phyloP scores from a whole-genome alignment of 225 moss, liverwort and hornwort species.

The Lunularia cruciata region DNA sequence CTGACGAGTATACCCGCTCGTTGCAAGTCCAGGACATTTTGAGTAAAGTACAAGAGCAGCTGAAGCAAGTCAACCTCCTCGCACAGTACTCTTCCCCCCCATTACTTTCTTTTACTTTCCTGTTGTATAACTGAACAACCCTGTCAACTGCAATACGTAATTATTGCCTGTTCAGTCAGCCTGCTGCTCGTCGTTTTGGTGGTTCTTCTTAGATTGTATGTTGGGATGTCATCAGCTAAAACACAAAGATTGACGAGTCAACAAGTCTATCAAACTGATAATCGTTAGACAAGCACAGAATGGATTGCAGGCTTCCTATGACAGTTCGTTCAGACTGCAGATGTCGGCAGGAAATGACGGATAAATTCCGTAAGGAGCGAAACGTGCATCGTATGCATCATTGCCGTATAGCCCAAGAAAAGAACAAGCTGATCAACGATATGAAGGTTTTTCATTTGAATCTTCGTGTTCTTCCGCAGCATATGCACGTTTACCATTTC shows the following conservation, averaged over 20 bases:
- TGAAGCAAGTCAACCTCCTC: conserved; percentile 77
- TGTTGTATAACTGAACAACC: too few relatives aligned
- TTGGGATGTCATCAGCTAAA: neutral
- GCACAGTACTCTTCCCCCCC: conserved; percentile 61
- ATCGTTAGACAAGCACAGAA: neutral
- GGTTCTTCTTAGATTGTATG: neutral
- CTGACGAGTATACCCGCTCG: conserved; percentile 88
- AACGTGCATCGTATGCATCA: conserved; percentile 96
- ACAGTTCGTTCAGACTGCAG: conserved; percentile 62
- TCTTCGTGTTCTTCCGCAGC: too few relatives aligned
- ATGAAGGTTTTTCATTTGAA: conserved; percentile 55
- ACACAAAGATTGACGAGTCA: too few relatives aligned
- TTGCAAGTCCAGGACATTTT: conserved; percentile 79
- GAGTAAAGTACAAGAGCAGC: conserved; percentile 74
- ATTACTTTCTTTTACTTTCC: neutral
- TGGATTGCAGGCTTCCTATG: conserved; percentile 12
- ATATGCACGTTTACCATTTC: too few relatives aligned
- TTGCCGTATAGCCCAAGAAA: conserved; percentile 87
- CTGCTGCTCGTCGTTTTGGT: neutral
- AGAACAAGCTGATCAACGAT: conserved; percentile 71
- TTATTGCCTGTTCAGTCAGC: neutral
- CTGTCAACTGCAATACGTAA: too few relatives aligned
- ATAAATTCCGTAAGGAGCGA: conserved; percentile 87
- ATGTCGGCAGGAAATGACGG: conserved; percentile 83
- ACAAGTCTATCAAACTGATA: too few relatives aligned